phyloP scores from a whole-genome alignment of 129 eudicot species.

The Tagetes patula region DNA sequence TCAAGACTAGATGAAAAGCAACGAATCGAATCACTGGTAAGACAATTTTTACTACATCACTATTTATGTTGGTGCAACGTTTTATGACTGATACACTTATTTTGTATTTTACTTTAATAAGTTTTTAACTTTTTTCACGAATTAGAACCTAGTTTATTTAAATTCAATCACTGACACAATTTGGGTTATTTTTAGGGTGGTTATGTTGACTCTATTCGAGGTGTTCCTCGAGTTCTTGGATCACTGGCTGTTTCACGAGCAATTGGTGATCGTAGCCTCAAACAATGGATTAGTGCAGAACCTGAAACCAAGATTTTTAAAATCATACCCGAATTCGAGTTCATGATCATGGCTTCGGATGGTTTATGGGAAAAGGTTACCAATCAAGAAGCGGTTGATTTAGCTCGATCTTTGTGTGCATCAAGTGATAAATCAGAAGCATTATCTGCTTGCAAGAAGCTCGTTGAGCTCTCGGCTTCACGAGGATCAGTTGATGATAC shows the following conservation, averaged over 20 bases:
- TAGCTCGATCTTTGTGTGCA: constrained; percentile 53
- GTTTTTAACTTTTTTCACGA: too few relatives aligned
- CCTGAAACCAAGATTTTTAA: constrained; percentile 64
- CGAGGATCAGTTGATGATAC: constrained; percentile 83
- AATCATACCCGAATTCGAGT: constrained; percentile 59
- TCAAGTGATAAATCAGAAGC: constrained; percentile 41
- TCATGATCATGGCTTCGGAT: constrained; percentile 90
- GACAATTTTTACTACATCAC: neutral
- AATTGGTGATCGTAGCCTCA: constrained; percentile 76
- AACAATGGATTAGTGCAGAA: constrained; percentile 89
- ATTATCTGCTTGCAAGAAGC: constrained; percentile 66
- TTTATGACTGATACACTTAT: too few relatives aligned
- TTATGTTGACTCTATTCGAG: constrained; percentile 68
- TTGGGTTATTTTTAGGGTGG: constrained; percentile 57
- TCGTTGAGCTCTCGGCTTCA: constrained; percentile 62
- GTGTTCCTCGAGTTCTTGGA: constrained; percentile 80
- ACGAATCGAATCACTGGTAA: constrained; percentile 61
- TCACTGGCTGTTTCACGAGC: constrained; percentile 88
- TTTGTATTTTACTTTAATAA: too few relatives aligned
- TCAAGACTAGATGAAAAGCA: constrained; percentile 64
- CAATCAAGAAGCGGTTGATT: constrained; percentile 87
- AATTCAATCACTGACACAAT: neutral
- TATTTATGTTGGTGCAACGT: too few relatives aligned
- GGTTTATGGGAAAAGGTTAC: constrained; percentile 98
- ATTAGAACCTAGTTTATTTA: too few relatives aligned